phyloP scores from a whole-genome alignment of 306 rosid species.

The barrel medic (Medicago truncatula) region MtrunA17r5.0-ANR NC_053047.1:8429001-8429500 shows the following conservation, averaged over 20 bases:
- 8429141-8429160: no score
- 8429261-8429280: not conserved
- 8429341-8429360: not conserved
- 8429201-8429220: not conserved
- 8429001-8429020: not conserved
- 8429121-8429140: not conserved
- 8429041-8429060: not conserved
- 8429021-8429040: not conserved
- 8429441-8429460: not conserved
- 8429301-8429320: not conserved
- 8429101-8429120: not conserved
- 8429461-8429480: not conserved
- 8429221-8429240: not conserved
- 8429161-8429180: no score
- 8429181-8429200: not conserved
- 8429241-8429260: not conserved
- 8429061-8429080: no score
- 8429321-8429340: not conserved
- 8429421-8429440: conserved; percentile 10
- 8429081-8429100: not conserved
- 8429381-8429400: not conserved
- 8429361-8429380: not conserved
- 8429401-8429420: not conserved
- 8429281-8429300: not conserved
- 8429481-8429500: not conserved